Conservation (phyloP, 345 rosid species). For the Eucalyptus urophylla region DNA sequence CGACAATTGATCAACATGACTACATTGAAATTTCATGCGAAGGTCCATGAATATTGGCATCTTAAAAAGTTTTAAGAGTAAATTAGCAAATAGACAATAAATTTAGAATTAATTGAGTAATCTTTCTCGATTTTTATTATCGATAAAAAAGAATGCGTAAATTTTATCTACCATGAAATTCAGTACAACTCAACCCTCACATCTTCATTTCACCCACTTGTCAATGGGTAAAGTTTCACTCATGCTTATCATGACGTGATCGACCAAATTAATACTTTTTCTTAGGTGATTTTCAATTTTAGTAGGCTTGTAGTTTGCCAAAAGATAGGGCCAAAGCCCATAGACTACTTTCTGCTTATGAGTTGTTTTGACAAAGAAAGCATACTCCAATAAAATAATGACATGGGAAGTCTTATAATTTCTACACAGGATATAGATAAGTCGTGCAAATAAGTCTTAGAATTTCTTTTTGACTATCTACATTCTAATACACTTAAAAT, state of each 20-base stretch:
- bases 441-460: not conserved
- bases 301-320: not conserved
- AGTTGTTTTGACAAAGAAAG: not conserved
- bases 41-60: not conserved
- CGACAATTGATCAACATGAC: fast-evolving
- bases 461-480: not conserved
- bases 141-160: not conserved
- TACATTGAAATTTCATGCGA: not conserved
- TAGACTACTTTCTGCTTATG: not conserved
- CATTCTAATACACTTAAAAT: not conserved
- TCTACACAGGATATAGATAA: not conserved
- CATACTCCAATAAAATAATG: not conserved
- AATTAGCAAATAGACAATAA: not conserved
- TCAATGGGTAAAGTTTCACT: not conserved
- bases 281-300: not conserved
- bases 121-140: not conserved
- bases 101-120: not conserved
- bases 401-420: not conserved
- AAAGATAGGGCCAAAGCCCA: not conserved
- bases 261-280: not conserved
- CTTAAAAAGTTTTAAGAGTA: not conserved
- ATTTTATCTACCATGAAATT: not conserved
- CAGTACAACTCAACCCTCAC: not conserved
- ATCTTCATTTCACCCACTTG: not conserved
- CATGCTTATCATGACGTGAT: not conserved